Conservation (phyloP, 2,329 filamentous ascomycete genomes). For the Davidsoniella virescens region DNA sequence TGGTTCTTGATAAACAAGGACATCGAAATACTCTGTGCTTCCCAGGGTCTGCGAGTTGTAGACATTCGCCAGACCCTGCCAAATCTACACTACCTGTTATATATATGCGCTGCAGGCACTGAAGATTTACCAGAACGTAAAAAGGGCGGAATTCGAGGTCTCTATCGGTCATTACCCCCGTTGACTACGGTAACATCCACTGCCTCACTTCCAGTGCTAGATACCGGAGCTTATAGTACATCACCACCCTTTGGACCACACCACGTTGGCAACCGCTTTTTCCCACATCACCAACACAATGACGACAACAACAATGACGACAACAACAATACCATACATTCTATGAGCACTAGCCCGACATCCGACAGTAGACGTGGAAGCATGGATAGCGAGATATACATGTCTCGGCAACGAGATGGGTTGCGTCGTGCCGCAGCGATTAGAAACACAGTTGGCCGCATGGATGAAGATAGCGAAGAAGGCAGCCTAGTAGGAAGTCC, state of each 20-base stretch:
- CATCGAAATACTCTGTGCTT: conserved; percentile 53
- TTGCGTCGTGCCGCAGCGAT: conserved; percentile 22
- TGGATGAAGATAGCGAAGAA: conserved; percentile 13
- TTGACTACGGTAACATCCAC: background rate
- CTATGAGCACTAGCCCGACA: too few species aligned
- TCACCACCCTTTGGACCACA: background rate
- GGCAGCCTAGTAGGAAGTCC: conserved; percentile 13
- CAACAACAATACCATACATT: too few species aligned
- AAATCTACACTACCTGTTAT: conserved; percentile 84
- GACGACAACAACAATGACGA: too few species aligned
- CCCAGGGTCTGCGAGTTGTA: conserved; percentile 60
- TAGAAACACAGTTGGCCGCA: conserved; percentile 12
- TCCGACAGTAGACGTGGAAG: conserved; percentile 23
- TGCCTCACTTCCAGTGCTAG: background rate
- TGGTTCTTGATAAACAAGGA: conserved; percentile 96
- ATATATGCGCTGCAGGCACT: conserved; percentile 68
- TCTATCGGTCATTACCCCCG: conserved; percentile 22
- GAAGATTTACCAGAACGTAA: conserved; percentile 46
- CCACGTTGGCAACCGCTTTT: background rate
- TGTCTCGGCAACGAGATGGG: conserved; percentile 26
- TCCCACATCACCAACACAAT: conserved; percentile 16
- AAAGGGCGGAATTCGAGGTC: conserved; percentile 41
- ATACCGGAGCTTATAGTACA: background rate
- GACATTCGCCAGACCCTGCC: conserved; percentile 86
- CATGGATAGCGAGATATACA: conserved; percentile 25